Conservation (phyloP, 2,329 filamentous ascomycete genomes). For the Calonectria pseudoreteaudii region DNA sequence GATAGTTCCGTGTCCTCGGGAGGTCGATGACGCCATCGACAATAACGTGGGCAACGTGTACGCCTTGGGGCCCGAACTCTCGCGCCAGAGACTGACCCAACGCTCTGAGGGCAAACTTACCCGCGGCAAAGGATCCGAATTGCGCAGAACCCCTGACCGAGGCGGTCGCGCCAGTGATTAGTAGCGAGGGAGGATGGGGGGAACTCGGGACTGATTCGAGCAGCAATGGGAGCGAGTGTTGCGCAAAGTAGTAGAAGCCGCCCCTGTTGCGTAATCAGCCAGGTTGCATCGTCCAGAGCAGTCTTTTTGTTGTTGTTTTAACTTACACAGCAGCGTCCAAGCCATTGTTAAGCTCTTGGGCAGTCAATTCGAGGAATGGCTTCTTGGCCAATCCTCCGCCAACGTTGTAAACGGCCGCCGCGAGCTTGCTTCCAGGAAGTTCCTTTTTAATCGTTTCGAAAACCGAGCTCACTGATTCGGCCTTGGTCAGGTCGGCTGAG, state of each 20-base stretch:
- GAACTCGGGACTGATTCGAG: conserved; percentile 68
- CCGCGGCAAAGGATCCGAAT: conserved; percentile 79
- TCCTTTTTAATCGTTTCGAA: conserved; percentile 72
- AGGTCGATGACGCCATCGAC: conserved; percentile 90
- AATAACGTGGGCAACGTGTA: conserved; percentile 86
- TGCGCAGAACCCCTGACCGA: conserved; percentile 78
- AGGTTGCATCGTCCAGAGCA: neutral
- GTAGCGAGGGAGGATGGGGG: conserved; percentile 77
- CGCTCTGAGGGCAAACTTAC: conserved; percentile 83
- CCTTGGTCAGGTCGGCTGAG: conserved; percentile 61
- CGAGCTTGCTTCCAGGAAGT: conserved; percentile 65
- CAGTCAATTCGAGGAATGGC: conserved; percentile 68
- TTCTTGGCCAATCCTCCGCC: conserved; percentile 62
- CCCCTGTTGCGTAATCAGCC: conserved; percentile 52
- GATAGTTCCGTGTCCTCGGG: conserved; percentile 70
- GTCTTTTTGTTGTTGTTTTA: accelerated
- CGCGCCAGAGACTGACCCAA: conserved; percentile 80
- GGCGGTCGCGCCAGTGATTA: conserved; percentile 90
- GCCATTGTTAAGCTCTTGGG: conserved; percentile 61
- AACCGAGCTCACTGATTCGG: conserved; percentile 63
- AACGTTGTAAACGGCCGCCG: conserved; percentile 79
- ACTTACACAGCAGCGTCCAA: conserved; percentile 63
- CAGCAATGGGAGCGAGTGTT: conserved; percentile 77
- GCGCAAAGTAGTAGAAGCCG: conserved; percentile 82
- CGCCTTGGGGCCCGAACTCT: conserved; percentile 86